These are phyloP conservation scores for Botrytis pseudocinerea DNA, from an alignment of 2,329 filamentous ascomycete genomes.

Conservation along the genomic window DNA sequence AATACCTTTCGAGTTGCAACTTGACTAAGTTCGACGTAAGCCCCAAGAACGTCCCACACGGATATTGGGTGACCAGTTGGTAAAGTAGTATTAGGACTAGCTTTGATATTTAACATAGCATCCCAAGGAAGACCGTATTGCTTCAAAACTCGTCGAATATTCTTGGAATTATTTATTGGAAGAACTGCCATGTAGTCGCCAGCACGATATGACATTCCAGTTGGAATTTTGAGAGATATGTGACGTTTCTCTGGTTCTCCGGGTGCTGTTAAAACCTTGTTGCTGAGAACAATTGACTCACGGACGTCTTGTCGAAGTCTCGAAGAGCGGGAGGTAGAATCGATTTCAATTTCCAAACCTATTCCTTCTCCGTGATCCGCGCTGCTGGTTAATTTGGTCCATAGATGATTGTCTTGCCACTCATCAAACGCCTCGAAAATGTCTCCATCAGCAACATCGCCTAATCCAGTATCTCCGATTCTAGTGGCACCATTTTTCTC, in stretches of 20 bases:
- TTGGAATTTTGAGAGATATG: conserved; percentile 48
- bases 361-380: neutral
- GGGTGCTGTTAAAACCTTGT: conserved; percentile 51
- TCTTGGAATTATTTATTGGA: conserved; percentile 27
- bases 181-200: conserved; percentile 32
- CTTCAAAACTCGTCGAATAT: conserved; percentile 36
- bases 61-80: conserved; percentile 51
- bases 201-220: conserved; percentile 28
- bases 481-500: conserved; percentile 24
- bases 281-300: conserved; percentile 59
- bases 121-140: conserved; percentile 42
- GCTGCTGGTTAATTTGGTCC: conserved; percentile 42
- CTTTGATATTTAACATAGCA: conserved; percentile 52
- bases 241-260: conserved; percentile 54
- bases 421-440: conserved; percentile 68
- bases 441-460: conserved; percentile 46
- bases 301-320: conserved; percentile 61
- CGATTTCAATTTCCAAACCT: conserved; percentile 18
- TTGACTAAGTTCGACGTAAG: conserved; percentile 60
- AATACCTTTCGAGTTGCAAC: conserved; percentile 53
- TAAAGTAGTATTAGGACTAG: conserved; percentile 44
- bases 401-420: conserved; percentile 63
- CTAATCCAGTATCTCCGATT: conserved; percentile 6
- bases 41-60: conserved; percentile 54
- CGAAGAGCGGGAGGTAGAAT: conserved; percentile 31